Evolutionary conservation across 2,329 filamentous ascomycete species (phyloP).

Genomic region (Simplicillium sp.): DNA sequence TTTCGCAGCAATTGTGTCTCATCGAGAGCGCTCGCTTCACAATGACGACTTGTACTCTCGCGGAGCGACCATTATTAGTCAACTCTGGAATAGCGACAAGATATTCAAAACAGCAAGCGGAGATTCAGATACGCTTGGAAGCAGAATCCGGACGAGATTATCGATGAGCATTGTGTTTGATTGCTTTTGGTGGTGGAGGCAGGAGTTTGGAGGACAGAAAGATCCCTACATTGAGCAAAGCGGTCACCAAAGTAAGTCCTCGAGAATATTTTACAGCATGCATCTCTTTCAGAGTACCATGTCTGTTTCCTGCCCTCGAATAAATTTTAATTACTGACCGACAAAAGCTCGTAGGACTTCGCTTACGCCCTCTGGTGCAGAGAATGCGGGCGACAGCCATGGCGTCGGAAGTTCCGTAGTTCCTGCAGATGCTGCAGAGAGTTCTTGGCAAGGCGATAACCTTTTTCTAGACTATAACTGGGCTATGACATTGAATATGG

Average conservation of each 20-base stretch:
- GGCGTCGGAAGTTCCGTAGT: too few relatives aligned
- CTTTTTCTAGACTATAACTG: slow-evolving; percentile 10
- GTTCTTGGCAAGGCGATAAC: neutral
- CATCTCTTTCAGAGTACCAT: too few relatives aligned
- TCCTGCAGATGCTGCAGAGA: too few relatives aligned
- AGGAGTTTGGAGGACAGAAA: slow-evolving; percentile 23
- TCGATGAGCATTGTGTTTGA: slow-evolving; percentile 46
- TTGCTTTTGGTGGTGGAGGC: slow-evolving; percentile 45
- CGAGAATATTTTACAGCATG: too few relatives aligned
- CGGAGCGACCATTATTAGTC: slow-evolving; percentile 41
- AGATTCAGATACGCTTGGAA: slow-evolving; percentile 4
- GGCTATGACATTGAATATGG: slow-evolving; percentile 8
- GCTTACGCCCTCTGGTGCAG: too few relatives aligned
- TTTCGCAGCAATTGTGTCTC: too few relatives aligned
- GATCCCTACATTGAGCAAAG: slow-evolving; percentile 8
- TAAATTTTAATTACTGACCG: too few relatives aligned
- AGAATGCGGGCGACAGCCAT: too few relatives aligned
- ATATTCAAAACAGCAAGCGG: slow-evolving; percentile 7
- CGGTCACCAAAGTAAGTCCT: slow-evolving; percentile 3
- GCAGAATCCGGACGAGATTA: slow-evolving; percentile 15
- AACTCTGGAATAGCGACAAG: slow-evolving; percentile 35
- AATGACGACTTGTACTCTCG: slow-evolving; percentile 29
- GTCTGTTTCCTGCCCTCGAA: too few relatives aligned
- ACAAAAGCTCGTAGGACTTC: too few relatives aligned
- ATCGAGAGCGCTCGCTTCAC: too few relatives aligned